These are phyloP conservation scores for Xanthoparmelia taractica DNA, from an alignment of 495 filamentous ascomycete species.

Conservation along the genomic window DNA sequence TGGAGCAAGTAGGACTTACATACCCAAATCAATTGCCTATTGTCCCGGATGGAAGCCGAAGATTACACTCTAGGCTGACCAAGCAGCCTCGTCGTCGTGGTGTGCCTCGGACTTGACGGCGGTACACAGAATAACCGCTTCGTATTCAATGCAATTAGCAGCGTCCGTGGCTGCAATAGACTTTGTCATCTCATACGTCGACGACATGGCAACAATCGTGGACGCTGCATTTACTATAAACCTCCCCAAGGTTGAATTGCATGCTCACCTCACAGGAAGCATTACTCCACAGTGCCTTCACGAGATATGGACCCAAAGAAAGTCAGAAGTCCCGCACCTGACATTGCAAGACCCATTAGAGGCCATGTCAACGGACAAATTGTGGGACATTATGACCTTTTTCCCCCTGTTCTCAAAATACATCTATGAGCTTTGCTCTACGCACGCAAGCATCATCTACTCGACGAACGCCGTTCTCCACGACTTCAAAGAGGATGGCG, in stretches of 20 bases:
- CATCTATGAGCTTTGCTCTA: constrained; percentile 65
- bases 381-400: constrained; percentile 43
- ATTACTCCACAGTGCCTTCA: constrained; percentile 70
- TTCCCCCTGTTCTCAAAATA: constrained; percentile 72
- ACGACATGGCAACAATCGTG: neutral
- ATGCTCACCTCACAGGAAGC: constrained; percentile 77
- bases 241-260: constrained; percentile 46
- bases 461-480: constrained; percentile 62
- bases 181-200: neutral
- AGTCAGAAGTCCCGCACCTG: constrained; percentile 39
- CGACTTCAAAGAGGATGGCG: constrained; percentile 63
- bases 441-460: constrained; percentile 46
- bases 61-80: neutral
- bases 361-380: constrained; percentile 57
- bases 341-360: constrained; percentile 58
- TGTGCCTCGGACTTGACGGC: no score
- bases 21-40: no score
- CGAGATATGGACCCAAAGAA: constrained; percentile 62
- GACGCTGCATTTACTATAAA: constrained; percentile 2
- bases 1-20: no score
- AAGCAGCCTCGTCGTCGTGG: neutral
- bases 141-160: neutral
- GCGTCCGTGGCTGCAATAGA: neutral
- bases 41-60: no score
- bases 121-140: no score